These are phyloP conservation scores for Actinidia arguta DNA, from an alignment of 179 eudicot genomes.

Conservation along the genomic window DNA sequence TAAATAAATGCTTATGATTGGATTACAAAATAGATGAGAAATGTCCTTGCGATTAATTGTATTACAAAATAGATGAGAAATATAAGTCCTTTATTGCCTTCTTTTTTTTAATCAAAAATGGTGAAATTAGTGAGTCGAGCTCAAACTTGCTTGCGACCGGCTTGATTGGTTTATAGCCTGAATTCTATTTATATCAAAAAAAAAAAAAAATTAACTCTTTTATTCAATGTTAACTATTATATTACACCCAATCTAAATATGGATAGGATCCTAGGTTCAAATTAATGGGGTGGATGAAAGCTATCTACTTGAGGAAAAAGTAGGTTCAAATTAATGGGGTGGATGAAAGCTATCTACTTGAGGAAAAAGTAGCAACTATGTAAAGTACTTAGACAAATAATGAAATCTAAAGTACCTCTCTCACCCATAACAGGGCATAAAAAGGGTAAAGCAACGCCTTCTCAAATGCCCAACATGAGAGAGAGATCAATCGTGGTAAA, in stretches of 20 bases:
- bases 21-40: no score
- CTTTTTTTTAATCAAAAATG: neutral
- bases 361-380: constrained; percentile 2
- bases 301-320: no score
- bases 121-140: neutral
- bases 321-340: no score
- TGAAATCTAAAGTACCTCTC: neutral
- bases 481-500: neutral
- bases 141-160: neutral
- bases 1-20: no score
- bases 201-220: neutral
- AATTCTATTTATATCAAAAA: neutral
- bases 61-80: no score
- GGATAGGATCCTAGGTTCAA: neutral
- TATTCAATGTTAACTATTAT: neutral
- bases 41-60: no score
- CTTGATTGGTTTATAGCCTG: neutral
- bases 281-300: constrained; percentile 1
- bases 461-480: neutral
- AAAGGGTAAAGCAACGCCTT: neutral
- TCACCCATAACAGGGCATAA: neutral
- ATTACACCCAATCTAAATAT: neutral
- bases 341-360: no score
- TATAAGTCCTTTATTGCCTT: neutral
- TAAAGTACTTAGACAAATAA: neutral